Conservation (phyloP, 2,329 filamentous ascomycete genomes). For the Fusarium humuli region DNA sequence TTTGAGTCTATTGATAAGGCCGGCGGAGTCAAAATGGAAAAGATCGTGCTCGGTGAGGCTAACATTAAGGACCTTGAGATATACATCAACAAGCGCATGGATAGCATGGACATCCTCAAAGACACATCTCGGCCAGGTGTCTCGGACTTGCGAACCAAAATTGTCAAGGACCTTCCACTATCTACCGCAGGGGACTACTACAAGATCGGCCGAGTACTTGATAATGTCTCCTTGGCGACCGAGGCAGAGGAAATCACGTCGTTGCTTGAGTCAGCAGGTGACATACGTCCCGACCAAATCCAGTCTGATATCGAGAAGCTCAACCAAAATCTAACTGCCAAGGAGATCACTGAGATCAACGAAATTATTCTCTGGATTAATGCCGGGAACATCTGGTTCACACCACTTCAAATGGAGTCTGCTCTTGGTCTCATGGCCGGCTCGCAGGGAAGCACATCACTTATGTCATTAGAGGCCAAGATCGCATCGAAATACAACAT, state of each 20-base stretch:
- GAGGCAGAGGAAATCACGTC: not conserved
- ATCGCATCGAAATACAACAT: constrained; percentile 1
- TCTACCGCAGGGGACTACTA: not conserved
- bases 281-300: not conserved
- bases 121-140: not conserved
- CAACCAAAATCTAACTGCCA: not conserved
- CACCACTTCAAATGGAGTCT: not conserved
- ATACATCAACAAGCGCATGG: constrained; percentile 3
- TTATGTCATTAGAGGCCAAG: not conserved
- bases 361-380: constrained; percentile 3
- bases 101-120: not conserved
- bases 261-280: not conserved
- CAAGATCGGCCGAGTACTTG: not conserved
- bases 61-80: not conserved
- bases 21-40: not conserved
- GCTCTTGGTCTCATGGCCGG: not conserved
- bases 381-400: not conserved
- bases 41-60: not conserved
- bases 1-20: not conserved
- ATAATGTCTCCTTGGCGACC: not conserved
- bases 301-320: not conserved
- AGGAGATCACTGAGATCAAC: not conserved
- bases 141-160: not conserved
- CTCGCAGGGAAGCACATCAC: not conserved
- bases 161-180: not conserved